Percentiles rank a stretch among this genome's conserved stretches.
phyloP scores from a whole-genome alignment of 306 rosid genomes.

The Castanea mollissima region DNA sequence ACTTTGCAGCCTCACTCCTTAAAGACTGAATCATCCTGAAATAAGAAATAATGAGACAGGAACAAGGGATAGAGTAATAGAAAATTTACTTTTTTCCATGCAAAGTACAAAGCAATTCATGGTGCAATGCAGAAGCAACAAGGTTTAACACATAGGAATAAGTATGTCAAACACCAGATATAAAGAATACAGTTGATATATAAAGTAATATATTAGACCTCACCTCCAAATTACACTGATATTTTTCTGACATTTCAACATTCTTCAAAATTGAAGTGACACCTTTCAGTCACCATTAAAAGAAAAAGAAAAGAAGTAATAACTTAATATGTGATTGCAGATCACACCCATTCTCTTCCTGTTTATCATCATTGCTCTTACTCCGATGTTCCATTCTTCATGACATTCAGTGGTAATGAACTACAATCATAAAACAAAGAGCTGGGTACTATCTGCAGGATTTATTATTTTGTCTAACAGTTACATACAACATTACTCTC shows the following conservation, averaged over 20 bases:
- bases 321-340: background rate
- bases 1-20: conserved; percentile 79
- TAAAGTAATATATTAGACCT: background rate
- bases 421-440: background rate
- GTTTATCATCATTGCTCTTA: background rate
- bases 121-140: background rate
- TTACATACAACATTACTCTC: too few relatives aligned
- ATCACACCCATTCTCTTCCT: background rate
- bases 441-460: background rate
- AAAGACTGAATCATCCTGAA: conserved; percentile 83
- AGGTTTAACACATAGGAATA: background rate
- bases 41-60: conserved; percentile 27
- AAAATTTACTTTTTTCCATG: background rate
- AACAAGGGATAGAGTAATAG: background rate
- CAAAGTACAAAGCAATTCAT: background rate
- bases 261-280: background rate
- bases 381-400: background rate
- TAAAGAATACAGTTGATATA: background rate
- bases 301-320: background rate
- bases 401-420: background rate
- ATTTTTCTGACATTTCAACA: background rate
- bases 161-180: background rate
- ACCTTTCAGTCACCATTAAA: background rate
- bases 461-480: too few relatives aligned
- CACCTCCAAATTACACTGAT: background rate